Conservation (phyloP, 202 grass and related monocot genomes). For the Eragrostis tef region DNA sequence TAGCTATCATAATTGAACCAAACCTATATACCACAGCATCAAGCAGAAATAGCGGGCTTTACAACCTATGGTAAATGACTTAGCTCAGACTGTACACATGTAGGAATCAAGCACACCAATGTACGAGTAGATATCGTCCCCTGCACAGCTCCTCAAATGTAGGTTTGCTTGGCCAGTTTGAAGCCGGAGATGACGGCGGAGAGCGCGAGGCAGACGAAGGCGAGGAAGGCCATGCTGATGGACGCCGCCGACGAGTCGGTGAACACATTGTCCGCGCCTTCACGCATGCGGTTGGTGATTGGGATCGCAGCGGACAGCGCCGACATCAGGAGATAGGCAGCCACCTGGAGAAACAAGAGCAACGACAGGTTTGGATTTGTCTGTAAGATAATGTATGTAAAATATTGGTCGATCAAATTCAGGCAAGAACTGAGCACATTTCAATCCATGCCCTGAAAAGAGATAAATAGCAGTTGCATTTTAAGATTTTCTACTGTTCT, state of each 20-base stretch:
- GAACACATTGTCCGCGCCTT: conserved; percentile 69
- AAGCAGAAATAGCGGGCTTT: neutral
- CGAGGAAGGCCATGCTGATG: conserved; percentile 91
- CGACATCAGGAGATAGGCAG: conserved; percentile 82
- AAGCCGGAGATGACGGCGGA: conserved; percentile 84
- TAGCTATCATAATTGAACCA: neutral
- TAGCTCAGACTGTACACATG: conserved; percentile 17
- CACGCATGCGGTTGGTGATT: conserved; percentile 78
- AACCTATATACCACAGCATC: neutral
- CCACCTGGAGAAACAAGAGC: conserved; percentile 49
- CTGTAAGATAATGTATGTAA: neutral
- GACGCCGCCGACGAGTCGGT: conserved; percentile 80
- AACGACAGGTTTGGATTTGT: neutral
- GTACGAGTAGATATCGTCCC: neutral
- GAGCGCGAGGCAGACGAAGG: conserved; percentile 72
- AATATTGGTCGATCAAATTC: neutral
- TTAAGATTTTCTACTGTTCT: neutral
- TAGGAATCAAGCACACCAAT: neutral
- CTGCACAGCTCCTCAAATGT: conserved; percentile 46
- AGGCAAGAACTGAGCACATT: neutral
- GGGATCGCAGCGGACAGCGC: conserved; percentile 82
- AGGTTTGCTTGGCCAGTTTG: conserved; percentile 74
- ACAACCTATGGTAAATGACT: neutral
- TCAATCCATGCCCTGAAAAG: neutral
- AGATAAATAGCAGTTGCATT: no score